A percentile compares a stretch with the other conserved stretches of the same genome.
These are phyloP conservation scores for Stemphylium lycopersici DNA, from an alignment of 2,329 filamentous ascomycete genomes.

Conservation along the genomic window DNA sequence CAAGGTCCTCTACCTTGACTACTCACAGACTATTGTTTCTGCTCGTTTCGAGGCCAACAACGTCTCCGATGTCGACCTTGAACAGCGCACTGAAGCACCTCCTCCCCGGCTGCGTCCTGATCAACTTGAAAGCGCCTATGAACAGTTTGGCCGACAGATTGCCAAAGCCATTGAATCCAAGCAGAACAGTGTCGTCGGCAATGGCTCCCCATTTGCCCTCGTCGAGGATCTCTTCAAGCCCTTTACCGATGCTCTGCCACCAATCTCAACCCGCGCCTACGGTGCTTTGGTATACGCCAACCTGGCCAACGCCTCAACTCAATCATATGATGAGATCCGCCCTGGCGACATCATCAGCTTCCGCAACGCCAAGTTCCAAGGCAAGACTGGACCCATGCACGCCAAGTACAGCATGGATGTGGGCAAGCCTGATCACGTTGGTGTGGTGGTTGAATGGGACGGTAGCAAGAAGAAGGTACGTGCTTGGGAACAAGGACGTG, in stretches of 20 bases:
- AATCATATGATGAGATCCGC: conserved; percentile 90
- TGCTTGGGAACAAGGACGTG: conserved; percentile 92
- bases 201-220: conserved; percentile 79
- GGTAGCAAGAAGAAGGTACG: conserved; percentile 97
- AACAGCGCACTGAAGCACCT: conserved; percentile 86
- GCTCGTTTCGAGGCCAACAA: conserved; percentile 79
- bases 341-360: conserved; percentile 91
- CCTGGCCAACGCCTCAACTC: conserved; percentile 88
- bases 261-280: conserved; percentile 87
- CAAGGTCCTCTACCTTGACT: conserved; percentile 91
- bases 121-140: conserved; percentile 86
- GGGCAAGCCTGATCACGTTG: conserved; percentile 87
- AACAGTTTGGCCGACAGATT: conserved; percentile 79
- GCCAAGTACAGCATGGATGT: conserved; percentile 90
- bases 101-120: conserved; percentile 85
- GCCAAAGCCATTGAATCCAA: conserved; percentile 71
- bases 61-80: conserved; percentile 72
- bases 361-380: conserved; percentile 92
- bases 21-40: conserved; percentile 90
- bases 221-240: conserved; percentile 80
- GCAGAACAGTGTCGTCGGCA: conserved; percentile 81
- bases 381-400: conserved; percentile 93
- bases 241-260: conserved; percentile 74
- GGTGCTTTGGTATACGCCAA: conserved; percentile 94
- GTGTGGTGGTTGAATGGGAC: conserved; percentile 93